phyloP scores from a whole-genome alignment of 2,329 filamentous ascomycete genomes.

The Allantophomopsis lycopodina region DNA sequence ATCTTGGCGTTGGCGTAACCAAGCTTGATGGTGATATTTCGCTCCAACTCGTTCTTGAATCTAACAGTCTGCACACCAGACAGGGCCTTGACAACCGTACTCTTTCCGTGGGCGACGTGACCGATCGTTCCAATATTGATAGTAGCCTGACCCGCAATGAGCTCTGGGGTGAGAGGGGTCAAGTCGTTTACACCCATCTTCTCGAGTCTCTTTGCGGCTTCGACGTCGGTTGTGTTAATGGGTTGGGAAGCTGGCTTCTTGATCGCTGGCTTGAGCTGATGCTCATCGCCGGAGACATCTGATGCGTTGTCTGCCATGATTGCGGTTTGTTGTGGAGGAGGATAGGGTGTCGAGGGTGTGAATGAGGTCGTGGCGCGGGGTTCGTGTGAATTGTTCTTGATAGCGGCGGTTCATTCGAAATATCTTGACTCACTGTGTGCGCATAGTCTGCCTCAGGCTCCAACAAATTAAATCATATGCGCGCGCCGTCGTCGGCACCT shows the following conservation, averaged over 20 bases:
- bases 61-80: conserved; percentile 97
- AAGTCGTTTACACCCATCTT: conserved; percentile 53
- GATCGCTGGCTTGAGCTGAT: conserved; percentile 73
- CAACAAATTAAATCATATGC: too few relatives aligned
- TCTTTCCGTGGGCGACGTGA: conserved; percentile 97
- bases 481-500: too few relatives aligned
- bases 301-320: conserved; percentile 20
- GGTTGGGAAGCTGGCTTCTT: conserved; percentile 56
- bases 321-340: conserved; percentile 4
- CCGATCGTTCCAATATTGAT: conserved; percentile 99
- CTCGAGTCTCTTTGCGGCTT: conserved; percentile 73
- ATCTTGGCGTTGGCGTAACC: conserved; percentile 99
- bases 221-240: conserved; percentile 47
- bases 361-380: too few relatives aligned
- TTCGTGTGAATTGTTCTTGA: too few relatives aligned
- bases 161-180: conserved; percentile 82
- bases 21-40: conserved; percentile 99
- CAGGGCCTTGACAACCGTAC: conserved; percentile 97
- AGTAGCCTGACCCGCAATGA: conserved; percentile 93
- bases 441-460: too few relatives aligned
- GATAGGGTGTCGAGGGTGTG: too few relatives aligned
- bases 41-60: conserved; percentile 99
- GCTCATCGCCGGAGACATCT: conserved; percentile 37
- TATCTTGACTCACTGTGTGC: too few relatives aligned
- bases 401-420: too few relatives aligned